Evolutionary conservation across 176 grass and related monocot genomes (phyloP).

Genomic region (Rhynchospora tenuis): DNA sequence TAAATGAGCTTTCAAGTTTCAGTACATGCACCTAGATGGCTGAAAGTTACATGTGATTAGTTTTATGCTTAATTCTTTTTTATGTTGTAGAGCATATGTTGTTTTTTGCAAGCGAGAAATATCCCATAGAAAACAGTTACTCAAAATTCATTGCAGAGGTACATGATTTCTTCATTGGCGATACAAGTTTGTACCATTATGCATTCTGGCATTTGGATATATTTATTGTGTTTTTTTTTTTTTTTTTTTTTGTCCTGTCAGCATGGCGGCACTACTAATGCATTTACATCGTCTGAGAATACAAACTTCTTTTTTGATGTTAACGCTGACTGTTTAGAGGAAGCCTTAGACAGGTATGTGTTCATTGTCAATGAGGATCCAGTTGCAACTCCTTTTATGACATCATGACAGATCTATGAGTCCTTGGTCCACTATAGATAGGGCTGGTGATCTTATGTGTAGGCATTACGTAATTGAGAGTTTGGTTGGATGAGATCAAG

Average conservation of each 20-base stretch:
- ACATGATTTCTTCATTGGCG: conserved; percentile 18
- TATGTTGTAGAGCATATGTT: conserved; percentile 82
- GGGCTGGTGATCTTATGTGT: neutral
- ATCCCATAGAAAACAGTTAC: conserved; percentile 86
- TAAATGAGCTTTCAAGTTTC: neutral
- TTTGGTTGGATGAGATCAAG: neutral
- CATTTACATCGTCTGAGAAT: conserved; percentile 62
- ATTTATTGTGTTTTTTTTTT: conserved; percentile 26
- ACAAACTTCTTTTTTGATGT: conserved; percentile 96
- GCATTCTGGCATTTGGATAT: conserved; percentile 14
- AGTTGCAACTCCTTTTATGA: neutral
- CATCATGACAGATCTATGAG: neutral
- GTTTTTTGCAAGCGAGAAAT: conserved; percentile 97
- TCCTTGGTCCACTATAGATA: neutral
- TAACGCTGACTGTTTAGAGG: conserved; percentile 70
- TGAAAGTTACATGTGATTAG: neutral
- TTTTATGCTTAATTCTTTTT: neutral
- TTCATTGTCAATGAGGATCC: neutral
- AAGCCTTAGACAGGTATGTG: conserved; percentile 84
- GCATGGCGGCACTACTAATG: conserved; percentile 94
- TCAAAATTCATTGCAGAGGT: conserved; percentile 92
- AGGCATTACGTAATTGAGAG: neutral
- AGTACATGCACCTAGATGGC: neutral
- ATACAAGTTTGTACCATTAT: neutral
- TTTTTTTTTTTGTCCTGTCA: conserved; percentile 31